Base-by-base conservation (phyloP, 306 rosid species). In the Luffa acutangula region DNA sequence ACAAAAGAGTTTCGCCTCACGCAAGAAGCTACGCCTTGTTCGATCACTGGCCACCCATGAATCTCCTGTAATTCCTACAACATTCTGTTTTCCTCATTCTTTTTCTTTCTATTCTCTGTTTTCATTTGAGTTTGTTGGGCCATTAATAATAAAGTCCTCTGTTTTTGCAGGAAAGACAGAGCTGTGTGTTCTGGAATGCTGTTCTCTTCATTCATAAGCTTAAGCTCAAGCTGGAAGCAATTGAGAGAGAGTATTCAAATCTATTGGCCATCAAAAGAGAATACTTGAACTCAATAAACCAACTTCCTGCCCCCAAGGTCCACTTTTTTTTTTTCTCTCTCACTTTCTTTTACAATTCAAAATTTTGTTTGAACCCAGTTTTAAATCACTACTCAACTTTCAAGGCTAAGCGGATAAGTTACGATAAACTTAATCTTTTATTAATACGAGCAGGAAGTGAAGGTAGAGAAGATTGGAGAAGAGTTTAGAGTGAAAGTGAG, bases 11-110 rank as follows among this genome's bases (percentile, higher is more conserved):
- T 73, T 86, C 48, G 58, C 86, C 60, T 57, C 87, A 56, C 93
- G 92, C 81, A 86, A 90, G 85, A 90, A 89, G 83, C 86, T 89
- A 80, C 93, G 79, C 76, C 85, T 87, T 82, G 87, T 67, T 62
- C 86, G 87, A 79, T 80, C 85, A 46, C 90, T 85, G 66, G 53
- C 81, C 76, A 84, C 70, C 75, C 65, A 86, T 70, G 86, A 87
- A 78, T 81, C 64, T 45, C 45, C 91, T 74, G 91, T 89, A 89
- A 81, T 78, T 53, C 49, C 31, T 9, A 52, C 34, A 4, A 33
- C 46, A 75, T 33, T 75, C 7, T n/a, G 2, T 51, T 72, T 72
- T 25, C 8, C 41, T 64, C 34, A 17, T 52, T 5, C 13, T 34
- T 56, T 21, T 25, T 20, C 7, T 3, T 18, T 20, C 34, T 15